Percentiles rank a stretch among this genome's conserved stretches.
phyloP scores from a whole-genome alignment of 1,284 basidiomycete species.

The Somion occarium region DNA sequence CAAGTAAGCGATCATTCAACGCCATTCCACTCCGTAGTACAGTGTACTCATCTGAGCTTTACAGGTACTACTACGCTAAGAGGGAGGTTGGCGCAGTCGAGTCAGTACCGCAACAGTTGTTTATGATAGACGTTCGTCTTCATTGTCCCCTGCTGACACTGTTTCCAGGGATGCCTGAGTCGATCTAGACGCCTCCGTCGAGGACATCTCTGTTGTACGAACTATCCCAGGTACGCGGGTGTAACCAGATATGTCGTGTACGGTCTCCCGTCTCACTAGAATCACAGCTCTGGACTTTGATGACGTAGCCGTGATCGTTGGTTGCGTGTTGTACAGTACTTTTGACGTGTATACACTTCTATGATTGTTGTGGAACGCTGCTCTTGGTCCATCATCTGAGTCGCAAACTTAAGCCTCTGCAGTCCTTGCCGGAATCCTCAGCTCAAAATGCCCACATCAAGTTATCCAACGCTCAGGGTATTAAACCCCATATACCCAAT shows the following conservation, averaged over 20 bases:
- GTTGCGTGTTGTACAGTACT: background rate
- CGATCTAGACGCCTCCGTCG: background rate
- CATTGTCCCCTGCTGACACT: no score
- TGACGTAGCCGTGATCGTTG: background rate
- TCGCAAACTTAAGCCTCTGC: background rate
- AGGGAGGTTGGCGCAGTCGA: background rate
- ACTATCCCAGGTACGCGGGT: background rate
- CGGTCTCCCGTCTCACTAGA: background rate
- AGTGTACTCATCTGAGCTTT: background rate
- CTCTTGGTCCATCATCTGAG: background rate
- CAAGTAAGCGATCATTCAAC: conserved; percentile 13
- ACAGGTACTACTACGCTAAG: background rate
- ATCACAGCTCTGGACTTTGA: background rate
- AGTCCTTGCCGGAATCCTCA: background rate
- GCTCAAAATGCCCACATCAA: background rate
- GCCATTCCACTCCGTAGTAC: background rate
- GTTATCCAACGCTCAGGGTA: conserved; percentile 8
- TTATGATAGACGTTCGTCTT: no score
- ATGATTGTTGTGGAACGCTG: no score
- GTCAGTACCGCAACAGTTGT: background rate
- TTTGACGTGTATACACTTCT: background rate
- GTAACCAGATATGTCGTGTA: background rate
- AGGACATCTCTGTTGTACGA: background rate
- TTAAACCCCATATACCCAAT: conserved; percentile 17
- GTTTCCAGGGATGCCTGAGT: background rate